Base-by-base conservation (phyloP, 2,329 filamentous ascomycete species). In the Fusarium odoratissimum region DNA sequence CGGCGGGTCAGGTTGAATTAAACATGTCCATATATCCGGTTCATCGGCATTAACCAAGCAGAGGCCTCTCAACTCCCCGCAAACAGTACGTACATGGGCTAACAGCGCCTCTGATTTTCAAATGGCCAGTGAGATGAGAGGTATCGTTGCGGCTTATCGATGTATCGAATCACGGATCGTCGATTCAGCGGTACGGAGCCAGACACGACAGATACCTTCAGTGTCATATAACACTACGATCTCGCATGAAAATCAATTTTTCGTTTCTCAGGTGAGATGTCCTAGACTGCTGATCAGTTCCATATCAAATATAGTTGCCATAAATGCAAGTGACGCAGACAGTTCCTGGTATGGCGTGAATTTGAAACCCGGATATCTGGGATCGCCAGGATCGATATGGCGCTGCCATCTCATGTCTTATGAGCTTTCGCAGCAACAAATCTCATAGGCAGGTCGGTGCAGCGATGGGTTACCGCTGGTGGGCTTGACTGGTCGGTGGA, bases 181-280 rank as follows among this genome's bases (percentile, higher is more conserved):
- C 23, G 42, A 35, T 28, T 12, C 38, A 19, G 51, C 21, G 16
- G 37, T 40, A 33, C 23, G 38, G 40, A 30, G 19, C 11, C 16
- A 19, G 38, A 21, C 23, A 35, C 35, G 23, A 19, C 19, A 44
- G 57, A 33, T 23, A 35, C 35, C 49, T 51, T 12, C 5, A 52
- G 33, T 30, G 57, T 48, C 31, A 54, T 46, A 28, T 23, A 19
- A 41, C n/a, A 31, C 14, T 25, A 46, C 31, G 30, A 30, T 48
- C 35, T 35, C 42, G 19, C 63, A 40, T n/a, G 17, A 28, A 69
- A 68, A 68, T 63, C 66, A 63, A 68, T 35, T 63, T 63, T 68
- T 51, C 38, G 10, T n/a, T 46, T 28, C 8, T 33, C 7, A n/a
- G 14, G 19, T 10, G 33, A 62, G 37, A 23, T 33, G 23, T 25